Evolutionary conservation across 1,139 yeast genomes (phyloP).

Genomic region (Zhuliangozyma parablackwelliae): DNA sequence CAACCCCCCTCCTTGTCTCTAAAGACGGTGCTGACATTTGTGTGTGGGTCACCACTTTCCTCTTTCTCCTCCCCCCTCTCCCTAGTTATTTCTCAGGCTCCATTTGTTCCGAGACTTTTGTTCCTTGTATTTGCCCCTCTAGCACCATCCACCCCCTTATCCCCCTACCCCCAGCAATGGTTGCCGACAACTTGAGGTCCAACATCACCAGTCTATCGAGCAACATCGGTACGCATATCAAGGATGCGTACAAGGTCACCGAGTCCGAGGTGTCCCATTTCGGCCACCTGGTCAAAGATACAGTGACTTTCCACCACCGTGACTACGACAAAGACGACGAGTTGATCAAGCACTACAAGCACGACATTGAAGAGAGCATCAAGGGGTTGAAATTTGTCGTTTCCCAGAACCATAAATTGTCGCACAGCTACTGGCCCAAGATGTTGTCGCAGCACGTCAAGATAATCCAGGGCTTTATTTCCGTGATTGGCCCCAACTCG

Average conservation of each 20-base stretch:
- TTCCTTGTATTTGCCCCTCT: too few relatives aligned
- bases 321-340: slow-evolving; percentile 39
- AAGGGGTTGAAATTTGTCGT: slow-evolving; percentile 41
- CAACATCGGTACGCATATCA: slow-evolving; percentile 9
- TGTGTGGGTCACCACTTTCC: too few relatives aligned
- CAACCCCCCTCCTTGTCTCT: too few relatives aligned
- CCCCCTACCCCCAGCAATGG: slow-evolving; percentile 3
- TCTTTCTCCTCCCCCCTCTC: too few relatives aligned
- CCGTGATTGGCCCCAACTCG: slow-evolving; percentile 35
- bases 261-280: slow-evolving; percentile 8
- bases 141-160: too few relatives aligned
- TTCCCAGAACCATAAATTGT: slow-evolving; percentile 31
- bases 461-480: slow-evolving; percentile 27
- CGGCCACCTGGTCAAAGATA: slow-evolving; percentile 10
- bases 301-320: slow-evolving; percentile 16
- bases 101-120: too few relatives aligned
- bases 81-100: too few relatives aligned
- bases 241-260: slow-evolving; percentile 10
- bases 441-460: slow-evolving; percentile 31
- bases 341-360: slow-evolving; percentile 36
- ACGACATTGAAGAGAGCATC: slow-evolving; percentile 37
- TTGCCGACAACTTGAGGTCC: slow-evolving; percentile 10
- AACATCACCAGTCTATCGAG: slow-evolving; percentile 6
- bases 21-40: too few relatives aligned
- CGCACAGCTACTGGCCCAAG: slow-evolving; percentile 30